A percentile compares a stretch with the other conserved stretches of the same genome.
These are phyloP conservation scores for Grosmannia penicillata DNA, from an alignment of 2,329 filamentous ascomycete genomes.

Conservation along the genomic window DNA sequence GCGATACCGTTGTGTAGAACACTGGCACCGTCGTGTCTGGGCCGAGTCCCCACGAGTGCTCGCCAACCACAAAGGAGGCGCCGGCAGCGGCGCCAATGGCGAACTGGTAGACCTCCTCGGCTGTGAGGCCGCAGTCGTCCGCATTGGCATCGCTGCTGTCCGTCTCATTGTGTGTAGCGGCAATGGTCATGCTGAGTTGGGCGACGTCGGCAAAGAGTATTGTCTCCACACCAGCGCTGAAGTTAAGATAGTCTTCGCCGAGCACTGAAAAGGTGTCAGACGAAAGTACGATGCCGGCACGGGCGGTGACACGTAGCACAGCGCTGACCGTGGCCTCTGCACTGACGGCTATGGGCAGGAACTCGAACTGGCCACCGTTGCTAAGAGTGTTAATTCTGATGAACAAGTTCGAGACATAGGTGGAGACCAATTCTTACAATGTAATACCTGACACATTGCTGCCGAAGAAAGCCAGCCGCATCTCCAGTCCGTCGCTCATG, in stretches of 20 bases:
- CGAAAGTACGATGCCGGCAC: constrained; percentile 31
- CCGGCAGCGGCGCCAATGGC: constrained; percentile 39
- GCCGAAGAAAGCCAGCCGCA: constrained; percentile 35
- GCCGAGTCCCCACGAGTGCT: constrained; percentile 33
- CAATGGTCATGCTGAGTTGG: constrained; percentile 37
- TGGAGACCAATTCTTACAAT: constrained; percentile 25
- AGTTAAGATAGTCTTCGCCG: constrained; percentile 8
- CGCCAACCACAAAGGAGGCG: constrained; percentile 28
- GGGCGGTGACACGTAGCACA: constrained; percentile 29
- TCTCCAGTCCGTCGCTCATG: constrained; percentile 31
- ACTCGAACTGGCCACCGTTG: constrained; percentile 38
- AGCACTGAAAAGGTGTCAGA: constrained; percentile 11
- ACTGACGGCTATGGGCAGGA: constrained; percentile 36
- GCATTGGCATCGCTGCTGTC: constrained; percentile 16
- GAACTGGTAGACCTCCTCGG: constrained; percentile 34
- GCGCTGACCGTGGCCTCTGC: constrained; percentile 28
- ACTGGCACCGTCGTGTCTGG: constrained; percentile 31
- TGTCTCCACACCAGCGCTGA: constrained; percentile 30
- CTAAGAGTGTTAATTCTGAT: constrained; percentile 15
- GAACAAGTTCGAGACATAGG: neutral
- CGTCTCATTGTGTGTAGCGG: constrained; percentile 14
- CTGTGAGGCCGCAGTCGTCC: constrained; percentile 25
- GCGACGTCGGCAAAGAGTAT: constrained; percentile 36
- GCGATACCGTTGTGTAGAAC: constrained; percentile 34
- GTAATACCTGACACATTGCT: constrained; percentile 29